Conservation (phyloP, 305 asterid genomes). For the Petunia hybrid region DNA sequence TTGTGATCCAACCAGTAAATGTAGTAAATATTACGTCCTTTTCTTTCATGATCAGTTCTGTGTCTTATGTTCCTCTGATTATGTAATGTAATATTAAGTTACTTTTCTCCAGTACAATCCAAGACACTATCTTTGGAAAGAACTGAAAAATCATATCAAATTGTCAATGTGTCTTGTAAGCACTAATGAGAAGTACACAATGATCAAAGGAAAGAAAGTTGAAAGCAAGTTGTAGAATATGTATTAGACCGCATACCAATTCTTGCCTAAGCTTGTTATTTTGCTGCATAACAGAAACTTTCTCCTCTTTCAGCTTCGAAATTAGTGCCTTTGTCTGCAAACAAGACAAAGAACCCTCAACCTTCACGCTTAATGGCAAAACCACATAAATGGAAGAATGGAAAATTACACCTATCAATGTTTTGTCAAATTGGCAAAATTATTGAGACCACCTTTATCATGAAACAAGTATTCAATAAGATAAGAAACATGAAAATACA, state of each 20-base stretch:
- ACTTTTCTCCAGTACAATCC: background rate
- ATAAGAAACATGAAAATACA: background rate
- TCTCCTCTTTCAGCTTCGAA: slow-evolving; percentile 69
- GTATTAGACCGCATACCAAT: slow-evolving; percentile 51
- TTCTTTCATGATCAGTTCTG: background rate
- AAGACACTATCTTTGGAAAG: background rate
- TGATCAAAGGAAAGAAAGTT: background rate
- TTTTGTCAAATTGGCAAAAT: background rate
- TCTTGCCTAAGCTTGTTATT: slow-evolving; percentile 69
- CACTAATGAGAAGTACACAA: background rate
- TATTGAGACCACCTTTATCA: slow-evolving; percentile 12
- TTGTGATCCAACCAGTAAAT: background rate
- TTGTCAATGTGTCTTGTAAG: background rate
- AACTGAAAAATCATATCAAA: background rate
- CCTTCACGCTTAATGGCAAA: background rate
- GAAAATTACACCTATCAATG: background rate
- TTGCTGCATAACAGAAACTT: slow-evolving; percentile 58
- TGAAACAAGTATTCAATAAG: slow-evolving; percentile 7
- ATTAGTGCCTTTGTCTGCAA: slow-evolving; percentile 65
- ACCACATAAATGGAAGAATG: slow-evolving; percentile 13
- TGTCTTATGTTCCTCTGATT: background rate
- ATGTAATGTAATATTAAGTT: background rate
- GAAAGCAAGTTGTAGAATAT: background rate
- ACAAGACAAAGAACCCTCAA: slow-evolving; percentile 23
- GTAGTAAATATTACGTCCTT: background rate